A percentile compares a stretch with the other conserved stretches of the same genome.
These are phyloP conservation scores for Leishmania amazonensis DNA, from an alignment of 208 protist genomes.

Conservation along the genomic window DNA sequence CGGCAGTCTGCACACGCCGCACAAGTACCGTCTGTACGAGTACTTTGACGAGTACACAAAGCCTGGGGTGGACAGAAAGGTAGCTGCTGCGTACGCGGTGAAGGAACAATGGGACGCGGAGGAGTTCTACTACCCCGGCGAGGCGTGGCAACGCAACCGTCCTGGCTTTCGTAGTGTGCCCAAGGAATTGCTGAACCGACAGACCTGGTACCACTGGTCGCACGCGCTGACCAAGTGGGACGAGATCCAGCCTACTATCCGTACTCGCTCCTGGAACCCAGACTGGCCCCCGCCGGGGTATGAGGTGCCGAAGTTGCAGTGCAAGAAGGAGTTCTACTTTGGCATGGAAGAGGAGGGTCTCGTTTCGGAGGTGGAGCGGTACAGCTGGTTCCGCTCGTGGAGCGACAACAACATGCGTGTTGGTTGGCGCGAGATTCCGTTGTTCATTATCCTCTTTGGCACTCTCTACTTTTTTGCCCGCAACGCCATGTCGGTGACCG, in stretches of 20 bases:
- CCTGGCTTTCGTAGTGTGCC: constrained; percentile 87
- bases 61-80: constrained; percentile 77
- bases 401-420: constrained; percentile 85
- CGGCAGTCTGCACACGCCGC: constrained; percentile 77
- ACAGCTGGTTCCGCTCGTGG: constrained; percentile 89
- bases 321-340: constrained; percentile 88
- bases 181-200: constrained; percentile 84
- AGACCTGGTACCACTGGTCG: constrained; percentile 92
- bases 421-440: constrained; percentile 74
- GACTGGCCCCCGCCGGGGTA: constrained; percentile 90
- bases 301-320: constrained; percentile 78
- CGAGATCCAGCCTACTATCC: constrained; percentile 85
- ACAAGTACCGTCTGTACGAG: constrained; percentile 85
- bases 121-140: constrained; percentile 91
- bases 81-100: constrained; percentile 73
- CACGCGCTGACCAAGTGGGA: constrained; percentile 86
- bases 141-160: constrained; percentile 85
- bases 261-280: constrained; percentile 86
- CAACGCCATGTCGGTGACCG: constrained; percentile 58
- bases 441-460: constrained; percentile 67
- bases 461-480: constrained; percentile 61
- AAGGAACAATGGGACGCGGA: constrained; percentile 90
- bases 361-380: constrained; percentile 85
- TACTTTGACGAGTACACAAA: constrained; percentile 92
- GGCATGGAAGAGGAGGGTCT: constrained; percentile 82